These are phyloP conservation scores for Ceratobasidium sp. DNA, from an alignment of 1,284 basidiomycete species.

Conservation along the genomic window DNA sequence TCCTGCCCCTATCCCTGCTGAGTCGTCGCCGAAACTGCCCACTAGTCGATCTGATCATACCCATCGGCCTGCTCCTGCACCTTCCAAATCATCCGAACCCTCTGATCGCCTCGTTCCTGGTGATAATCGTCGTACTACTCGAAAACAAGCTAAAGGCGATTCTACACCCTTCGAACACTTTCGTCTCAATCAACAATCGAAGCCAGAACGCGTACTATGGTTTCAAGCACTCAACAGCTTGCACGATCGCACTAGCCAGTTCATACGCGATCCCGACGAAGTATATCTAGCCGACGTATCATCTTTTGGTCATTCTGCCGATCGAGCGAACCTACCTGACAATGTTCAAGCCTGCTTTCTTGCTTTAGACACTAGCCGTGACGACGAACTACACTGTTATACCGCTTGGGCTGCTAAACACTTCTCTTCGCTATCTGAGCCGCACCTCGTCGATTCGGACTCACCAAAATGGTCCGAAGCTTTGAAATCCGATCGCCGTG, in stretches of 20 bases:
- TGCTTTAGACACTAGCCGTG: background rate
- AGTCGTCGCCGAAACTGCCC: background rate
- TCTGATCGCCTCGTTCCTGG: background rate
- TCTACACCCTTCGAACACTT: background rate
- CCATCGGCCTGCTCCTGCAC: background rate
- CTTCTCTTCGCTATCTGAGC: background rate
- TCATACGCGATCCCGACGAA: background rate
- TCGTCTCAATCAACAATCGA: background rate
- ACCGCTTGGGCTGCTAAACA: background rate
- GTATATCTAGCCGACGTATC: background rate
- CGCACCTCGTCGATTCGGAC: background rate
- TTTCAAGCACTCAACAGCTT: background rate
- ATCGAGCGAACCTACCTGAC: background rate
- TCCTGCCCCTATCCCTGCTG: too few species aligned
- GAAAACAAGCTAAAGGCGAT: background rate
- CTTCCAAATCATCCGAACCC: background rate
- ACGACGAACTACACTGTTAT: background rate
- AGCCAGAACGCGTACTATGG: background rate
- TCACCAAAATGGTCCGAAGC: conserved; percentile 1
- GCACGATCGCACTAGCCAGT: background rate
- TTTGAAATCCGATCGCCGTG: background rate
- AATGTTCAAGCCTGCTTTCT: background rate
- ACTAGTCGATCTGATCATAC: background rate
- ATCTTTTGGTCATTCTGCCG: background rate
- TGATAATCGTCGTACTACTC: background rate